phyloP scores from a whole-genome alignment of 2,329 filamentous ascomycete species.

The Exserohilum rostratum region DNA sequence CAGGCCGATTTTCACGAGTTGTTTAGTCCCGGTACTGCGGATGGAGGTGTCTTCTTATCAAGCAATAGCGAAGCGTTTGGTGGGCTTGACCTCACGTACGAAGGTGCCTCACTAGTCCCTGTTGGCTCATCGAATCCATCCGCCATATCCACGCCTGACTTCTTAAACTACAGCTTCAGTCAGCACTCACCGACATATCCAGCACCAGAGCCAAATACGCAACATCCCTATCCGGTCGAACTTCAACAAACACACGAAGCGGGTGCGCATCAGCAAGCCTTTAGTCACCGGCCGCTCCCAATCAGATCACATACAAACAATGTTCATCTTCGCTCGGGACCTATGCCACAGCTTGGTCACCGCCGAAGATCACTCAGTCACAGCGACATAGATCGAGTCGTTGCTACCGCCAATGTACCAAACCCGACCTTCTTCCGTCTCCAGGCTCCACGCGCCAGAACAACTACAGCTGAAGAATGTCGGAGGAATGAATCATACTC shows the following conservation, averaged over 20 bases:
- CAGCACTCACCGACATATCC: slow-evolving; percentile 13
- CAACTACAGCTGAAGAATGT: slow-evolving; percentile 9
- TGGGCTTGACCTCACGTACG: slow-evolving; percentile 11
- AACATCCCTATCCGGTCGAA: slow-evolving; percentile 26
- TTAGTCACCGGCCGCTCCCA: slow-evolving; percentile 9
- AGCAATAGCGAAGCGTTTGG: slow-evolving; percentile 13
- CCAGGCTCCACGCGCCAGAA: slow-evolving; percentile 20
- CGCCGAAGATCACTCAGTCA: slow-evolving; percentile 42
- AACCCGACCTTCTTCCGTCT: slow-evolving; percentile 35
- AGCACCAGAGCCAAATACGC: slow-evolving; percentile 15
- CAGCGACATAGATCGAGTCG: slow-evolving; percentile 23
- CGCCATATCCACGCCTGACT: slow-evolving; percentile 17
- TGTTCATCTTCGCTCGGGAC: slow-evolving; percentile 4
- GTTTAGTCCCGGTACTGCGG: slow-evolving; percentile 8
- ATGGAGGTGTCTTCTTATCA: slow-evolving; percentile 8
- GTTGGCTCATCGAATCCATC: slow-evolving; percentile 11
- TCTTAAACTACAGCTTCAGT: slow-evolving; percentile 17
- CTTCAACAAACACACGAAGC: slow-evolving; percentile 15
- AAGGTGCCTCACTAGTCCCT: neutral
- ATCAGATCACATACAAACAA: slow-evolving; percentile 13
- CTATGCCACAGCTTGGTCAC: slow-evolving; percentile 10
- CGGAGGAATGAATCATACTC: slow-evolving; percentile 2
- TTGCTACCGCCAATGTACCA: slow-evolving; percentile 1
- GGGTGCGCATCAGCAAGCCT: neutral
- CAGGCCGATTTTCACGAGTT: slow-evolving; percentile 19